Percentiles rank a stretch among this genome's conserved stretches.
Evolutionary conservation across 257 asterid species (phyloP).

Genomic region (Solanum sitiens): DNA sequence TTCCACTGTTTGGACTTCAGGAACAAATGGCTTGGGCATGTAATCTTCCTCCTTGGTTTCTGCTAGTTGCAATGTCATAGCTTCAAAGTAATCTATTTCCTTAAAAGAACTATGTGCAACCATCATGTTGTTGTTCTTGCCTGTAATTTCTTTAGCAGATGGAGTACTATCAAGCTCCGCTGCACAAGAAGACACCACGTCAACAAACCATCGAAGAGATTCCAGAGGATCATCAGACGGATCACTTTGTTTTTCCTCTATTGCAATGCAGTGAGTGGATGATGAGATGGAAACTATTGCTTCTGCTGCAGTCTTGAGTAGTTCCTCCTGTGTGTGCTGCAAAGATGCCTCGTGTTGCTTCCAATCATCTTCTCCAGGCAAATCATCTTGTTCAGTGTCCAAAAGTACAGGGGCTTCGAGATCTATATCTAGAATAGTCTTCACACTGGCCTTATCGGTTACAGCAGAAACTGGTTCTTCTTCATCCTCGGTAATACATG

Average conservation of each 20-base stretch:
- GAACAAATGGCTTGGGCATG: conserved; percentile 68
- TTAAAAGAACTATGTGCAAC: conserved; percentile 11
- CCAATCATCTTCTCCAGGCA: conserved; percentile 9
- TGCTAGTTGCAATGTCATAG: conserved; percentile 53
- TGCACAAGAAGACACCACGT: conserved; percentile 23
- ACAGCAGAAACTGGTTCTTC: conserved; percentile 36
- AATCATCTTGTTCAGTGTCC: conserved; percentile 36
- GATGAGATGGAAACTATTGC: conserved; percentile 53
- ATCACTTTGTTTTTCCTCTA: conserved; percentile 3
- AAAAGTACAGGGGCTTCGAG: conserved; percentile 52
- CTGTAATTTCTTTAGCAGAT: conserved; percentile 14
- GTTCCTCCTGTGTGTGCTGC: conserved; percentile 32
- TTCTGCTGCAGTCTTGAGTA: conserved; percentile 57
- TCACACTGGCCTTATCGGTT: conserved; percentile 14
- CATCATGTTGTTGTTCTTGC: conserved; percentile 5
- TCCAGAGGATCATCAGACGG: conserved; percentile 35
- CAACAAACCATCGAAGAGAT: conserved; percentile 55
- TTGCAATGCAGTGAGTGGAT: conserved; percentile 11
- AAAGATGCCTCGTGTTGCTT: conserved; percentile 10
- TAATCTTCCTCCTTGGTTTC: conserved; percentile 69
- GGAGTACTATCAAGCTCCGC: conserved; percentile 16
- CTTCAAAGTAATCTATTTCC: conserved; percentile 81
- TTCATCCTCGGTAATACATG: conserved; percentile 56
- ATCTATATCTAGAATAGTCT: conserved; percentile 44
- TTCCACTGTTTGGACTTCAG: conserved; percentile 30